Conservation (phyloP, 768 basidiomycete species). For the Erythrobasidium yunnanense region DNA sequence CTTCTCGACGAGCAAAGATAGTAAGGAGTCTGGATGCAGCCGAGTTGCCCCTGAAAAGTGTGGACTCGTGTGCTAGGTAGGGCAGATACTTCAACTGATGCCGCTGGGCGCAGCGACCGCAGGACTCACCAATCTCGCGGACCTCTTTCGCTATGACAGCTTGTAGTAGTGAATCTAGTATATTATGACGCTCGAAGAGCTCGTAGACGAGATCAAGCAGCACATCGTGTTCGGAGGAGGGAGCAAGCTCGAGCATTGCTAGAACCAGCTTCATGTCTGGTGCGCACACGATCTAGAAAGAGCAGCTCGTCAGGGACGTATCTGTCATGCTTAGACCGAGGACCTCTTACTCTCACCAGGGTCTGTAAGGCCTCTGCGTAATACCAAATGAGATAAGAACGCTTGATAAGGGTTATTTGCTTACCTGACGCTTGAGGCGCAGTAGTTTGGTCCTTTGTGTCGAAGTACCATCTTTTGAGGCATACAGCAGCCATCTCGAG, state of each 20-base stretch:
- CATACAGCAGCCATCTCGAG: no score
- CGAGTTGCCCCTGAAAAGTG: slow-evolving; percentile 78
- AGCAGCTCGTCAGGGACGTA: neutral
- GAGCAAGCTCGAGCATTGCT: slow-evolving; percentile 78
- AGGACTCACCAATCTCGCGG: slow-evolving; percentile 57
- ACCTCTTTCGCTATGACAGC: slow-evolving; percentile 78
- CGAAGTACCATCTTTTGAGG: no score
- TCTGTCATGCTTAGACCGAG: neutral
- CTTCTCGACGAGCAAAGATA: slow-evolving; percentile 75
- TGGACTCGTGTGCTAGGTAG: slow-evolving; percentile 69
- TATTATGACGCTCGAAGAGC: slow-evolving; percentile 65
- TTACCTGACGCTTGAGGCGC: no score
- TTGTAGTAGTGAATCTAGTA: slow-evolving; percentile 63
- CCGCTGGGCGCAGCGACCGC: no score
- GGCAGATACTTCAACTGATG: no score
- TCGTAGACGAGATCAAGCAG: slow-evolving; percentile 74
- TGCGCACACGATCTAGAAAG: slow-evolving; percentile 2
- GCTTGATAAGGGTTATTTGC: neutral
- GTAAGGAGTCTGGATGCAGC: slow-evolving; percentile 78
- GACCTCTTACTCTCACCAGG: neutral
- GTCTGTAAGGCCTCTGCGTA: neutral
- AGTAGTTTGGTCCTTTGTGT: neutral
- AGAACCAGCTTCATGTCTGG: slow-evolving; percentile 56
- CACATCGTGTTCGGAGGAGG: slow-evolving; percentile 61
- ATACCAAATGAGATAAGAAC: neutral